Evolutionary conservation across 73 alveolate species (phyloP), one percentile per base, ranked within the genome.

Genomic region (Diophrys appendiculata): DNA sequence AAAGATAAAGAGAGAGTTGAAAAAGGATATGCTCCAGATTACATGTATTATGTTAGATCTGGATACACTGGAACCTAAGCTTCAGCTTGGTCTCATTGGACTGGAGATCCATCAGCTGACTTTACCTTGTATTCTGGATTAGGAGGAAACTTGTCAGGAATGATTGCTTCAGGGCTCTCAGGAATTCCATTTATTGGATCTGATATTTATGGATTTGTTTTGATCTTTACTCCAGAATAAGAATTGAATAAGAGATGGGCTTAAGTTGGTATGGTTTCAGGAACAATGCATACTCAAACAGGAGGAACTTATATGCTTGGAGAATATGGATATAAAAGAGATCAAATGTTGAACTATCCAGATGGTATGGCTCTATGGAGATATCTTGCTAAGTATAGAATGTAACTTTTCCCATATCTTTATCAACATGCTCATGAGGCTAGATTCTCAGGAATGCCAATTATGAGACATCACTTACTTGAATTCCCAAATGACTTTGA

Each of bases 41-140:
- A 43, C 60, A 43, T 43, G 18, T 43, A 43, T 18, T 43, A 43
- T 43, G 60, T 43, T 5, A 43, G 60, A 43, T 11, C n/a, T 43
- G 60, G 60, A 43, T 43, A 43, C 18, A 43, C 60, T 11, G 18
- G 60, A 43, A 43, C 60, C 5, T 18, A 43, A 43, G 60, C 60
- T 11, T 11, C 60, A 11, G 60, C 60, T 11, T 43, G 60, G 60
- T 11, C n/a, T 43, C 60, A 43, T 43, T 43, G 60, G 60, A 43
- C 60, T 43, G 60, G 60, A 43, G 60, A 43, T 43, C 60, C 60
- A 43, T 43, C n/a, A 43, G 60, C 60, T 43, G 60, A 43, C 60
- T 43, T 11, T 43, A 43, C n/a, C 60, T 11, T 18, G 5, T 43
- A 43, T 43, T 43, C 60, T 43, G 60, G 60, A 5, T 18, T 43